phyloP scores from a whole-genome alignment of 345 rosid genomes.

The Eucalyptus marginata region DNA sequence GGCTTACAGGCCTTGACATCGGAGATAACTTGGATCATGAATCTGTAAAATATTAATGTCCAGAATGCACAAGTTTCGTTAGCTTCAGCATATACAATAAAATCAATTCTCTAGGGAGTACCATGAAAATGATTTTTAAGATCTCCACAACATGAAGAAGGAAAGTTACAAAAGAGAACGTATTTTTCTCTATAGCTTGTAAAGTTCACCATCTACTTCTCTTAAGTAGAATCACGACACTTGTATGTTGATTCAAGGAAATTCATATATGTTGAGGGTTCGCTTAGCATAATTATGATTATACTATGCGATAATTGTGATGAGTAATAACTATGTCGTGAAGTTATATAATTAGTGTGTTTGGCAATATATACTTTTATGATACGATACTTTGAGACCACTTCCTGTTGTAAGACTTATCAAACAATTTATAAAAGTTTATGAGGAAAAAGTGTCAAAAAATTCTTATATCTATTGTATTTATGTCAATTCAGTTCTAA shows the following conservation, averaged over 20 bases:
- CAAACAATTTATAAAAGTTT: no score
- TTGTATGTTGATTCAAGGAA: not conserved
- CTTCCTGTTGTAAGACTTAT: not conserved
- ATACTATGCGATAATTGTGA: not conserved
- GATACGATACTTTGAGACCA: not conserved
- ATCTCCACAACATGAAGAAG: not conserved
- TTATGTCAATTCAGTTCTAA: no score
- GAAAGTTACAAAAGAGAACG: not conserved
- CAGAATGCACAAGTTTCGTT: accelerated
- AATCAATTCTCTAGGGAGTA: no score
- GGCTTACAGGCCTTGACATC: not conserved
- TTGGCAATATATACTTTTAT: not conserved
- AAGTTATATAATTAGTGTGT: not conserved
- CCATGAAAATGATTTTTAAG: not conserved
- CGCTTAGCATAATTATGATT: no score
- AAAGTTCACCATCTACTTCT: not conserved
- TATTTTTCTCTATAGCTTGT: no score
- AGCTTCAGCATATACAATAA: no score
- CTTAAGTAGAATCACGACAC: not conserved
- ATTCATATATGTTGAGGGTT: not conserved
- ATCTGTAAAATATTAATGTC: not conserved
- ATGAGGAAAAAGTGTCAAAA: no score
- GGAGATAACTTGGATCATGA: not conserved
- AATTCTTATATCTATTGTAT: no score
- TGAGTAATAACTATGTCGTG: not conserved